A percentile compares a stretch with the other conserved stretches of the same genome.
These are phyloP conservation scores for Verticillium nonalfalfae DNA, from an alignment of 2,329 filamentous ascomycete species.

Conservation along the genomic window DNA sequence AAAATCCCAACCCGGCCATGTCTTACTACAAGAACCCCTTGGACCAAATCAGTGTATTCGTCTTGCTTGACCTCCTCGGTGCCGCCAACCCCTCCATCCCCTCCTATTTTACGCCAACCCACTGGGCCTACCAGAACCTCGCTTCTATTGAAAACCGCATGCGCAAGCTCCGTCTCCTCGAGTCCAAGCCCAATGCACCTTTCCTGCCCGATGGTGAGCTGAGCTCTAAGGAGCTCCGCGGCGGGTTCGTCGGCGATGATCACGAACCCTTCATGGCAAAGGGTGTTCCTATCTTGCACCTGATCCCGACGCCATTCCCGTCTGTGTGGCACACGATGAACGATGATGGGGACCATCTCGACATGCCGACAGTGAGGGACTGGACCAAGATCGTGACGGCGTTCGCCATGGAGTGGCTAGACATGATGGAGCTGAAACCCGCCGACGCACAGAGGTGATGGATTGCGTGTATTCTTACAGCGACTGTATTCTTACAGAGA, in stretches of 20 bases:
- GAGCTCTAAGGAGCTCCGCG: conserved; percentile 23
- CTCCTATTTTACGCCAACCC: conserved; percentile 71
- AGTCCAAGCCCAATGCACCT: conserved; percentile 21
- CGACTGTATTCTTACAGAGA: too few relatives aligned
- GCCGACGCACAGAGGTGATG: background rate
- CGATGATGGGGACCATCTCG: conserved; percentile 69
- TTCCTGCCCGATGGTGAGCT: conserved; percentile 55
- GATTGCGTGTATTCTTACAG: background rate
- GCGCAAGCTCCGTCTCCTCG: conserved; percentile 48
- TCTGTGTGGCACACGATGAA: conserved; percentile 64
- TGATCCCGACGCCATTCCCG: conserved; percentile 69
- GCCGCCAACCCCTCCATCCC: conserved; percentile 53
- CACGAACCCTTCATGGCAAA: conserved; percentile 71
- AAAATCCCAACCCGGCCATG: conserved; percentile 58
- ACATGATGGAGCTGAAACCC: conserved; percentile 43
- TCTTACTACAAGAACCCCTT: conserved; percentile 64
- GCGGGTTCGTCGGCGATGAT: conserved; percentile 56
- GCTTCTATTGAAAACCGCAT: conserved; percentile 59
- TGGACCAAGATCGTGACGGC: conserved; percentile 69
- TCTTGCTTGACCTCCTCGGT: conserved; percentile 70
- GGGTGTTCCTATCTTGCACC: conserved; percentile 69
- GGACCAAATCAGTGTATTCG: conserved; percentile 67
- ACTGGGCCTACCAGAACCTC: conserved; percentile 73
- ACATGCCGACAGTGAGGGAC: conserved; percentile 65
- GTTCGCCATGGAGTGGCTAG: conserved; percentile 76